These are phyloP conservation scores for Crucibulum laeve DNA, from an alignment of 768 basidiomycete species.

Conservation along the genomic window DNA sequence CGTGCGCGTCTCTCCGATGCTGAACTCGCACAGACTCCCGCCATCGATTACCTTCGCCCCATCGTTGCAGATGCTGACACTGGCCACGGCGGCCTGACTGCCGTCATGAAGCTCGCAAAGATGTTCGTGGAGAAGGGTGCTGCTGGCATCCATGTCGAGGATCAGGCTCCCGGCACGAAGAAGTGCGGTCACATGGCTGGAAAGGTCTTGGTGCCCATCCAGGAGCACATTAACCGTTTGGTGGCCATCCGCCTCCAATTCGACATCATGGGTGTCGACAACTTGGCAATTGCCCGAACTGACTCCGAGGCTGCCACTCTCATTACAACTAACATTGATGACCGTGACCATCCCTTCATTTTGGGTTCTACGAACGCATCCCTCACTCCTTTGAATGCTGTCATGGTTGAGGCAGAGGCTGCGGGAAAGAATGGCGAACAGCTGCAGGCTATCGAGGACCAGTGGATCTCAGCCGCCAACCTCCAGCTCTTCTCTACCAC, in stretches of 20 bases:
- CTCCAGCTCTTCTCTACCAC: constrained; percentile 75
- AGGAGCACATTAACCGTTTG: constrained; percentile 97
- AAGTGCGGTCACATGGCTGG: constrained; percentile 95
- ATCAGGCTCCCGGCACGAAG: constrained; percentile 96
- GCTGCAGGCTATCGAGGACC: constrained; percentile 85
- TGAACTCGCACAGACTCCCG: constrained; percentile 66
- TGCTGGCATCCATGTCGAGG: constrained; percentile 96
- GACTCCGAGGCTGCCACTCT: constrained; percentile 98
- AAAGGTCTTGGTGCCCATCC: constrained; percentile 95
- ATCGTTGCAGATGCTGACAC: constrained; percentile 97
- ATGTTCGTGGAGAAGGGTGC: constrained; percentile 99
- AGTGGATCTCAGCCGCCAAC: constrained; percentile 77
- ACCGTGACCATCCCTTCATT: constrained; percentile 97
- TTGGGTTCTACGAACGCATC: constrained; percentile 82
- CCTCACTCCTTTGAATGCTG: constrained; percentile 63
- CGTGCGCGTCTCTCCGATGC: constrained; percentile 67
- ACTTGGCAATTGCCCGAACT: constrained; percentile 89
- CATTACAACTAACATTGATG: constrained; percentile 94
- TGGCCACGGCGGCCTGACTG: constrained; percentile 96
- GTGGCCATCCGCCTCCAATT: constrained; percentile 96
- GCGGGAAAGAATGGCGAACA: constrained; percentile 74
- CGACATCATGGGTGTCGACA: constrained; percentile 98
- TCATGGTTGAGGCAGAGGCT: constrained; percentile 84
- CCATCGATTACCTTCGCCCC: constrained; percentile 88
- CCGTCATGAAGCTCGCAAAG: constrained; percentile 97